phyloP scores from a whole-genome alignment of 192 early-diverging fungal genomes.

The Borealophlyctis nickersoniae region DNA sequence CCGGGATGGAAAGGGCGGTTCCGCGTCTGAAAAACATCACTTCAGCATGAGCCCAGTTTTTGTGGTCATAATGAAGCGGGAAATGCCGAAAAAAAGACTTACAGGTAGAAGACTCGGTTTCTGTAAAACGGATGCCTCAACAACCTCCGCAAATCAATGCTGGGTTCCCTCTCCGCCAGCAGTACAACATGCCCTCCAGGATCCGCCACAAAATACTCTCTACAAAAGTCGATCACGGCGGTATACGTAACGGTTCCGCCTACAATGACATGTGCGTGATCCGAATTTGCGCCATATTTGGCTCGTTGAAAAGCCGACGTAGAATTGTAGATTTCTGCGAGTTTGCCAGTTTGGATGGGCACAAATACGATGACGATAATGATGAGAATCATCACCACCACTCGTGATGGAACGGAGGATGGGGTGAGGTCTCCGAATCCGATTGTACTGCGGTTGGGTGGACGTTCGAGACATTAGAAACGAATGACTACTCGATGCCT shows the following conservation, averaged over 20 bases:
- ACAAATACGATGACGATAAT: constrained; percentile 51
- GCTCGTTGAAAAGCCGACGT: constrained; percentile 46
- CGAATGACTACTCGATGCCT: not conserved
- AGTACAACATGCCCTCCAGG: constrained; percentile 39
- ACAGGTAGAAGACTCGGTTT: constrained; percentile 38
- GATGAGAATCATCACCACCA: constrained; percentile 54
- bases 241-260: constrained; percentile 37
- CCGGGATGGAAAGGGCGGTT: constrained; percentile 27
- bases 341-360: constrained; percentile 45
- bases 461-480: not conserved
- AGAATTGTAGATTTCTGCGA: constrained; percentile 49
- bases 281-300: constrained; percentile 20
- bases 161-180: constrained; percentile 33
- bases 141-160: constrained; percentile 33
- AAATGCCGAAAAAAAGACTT: no score
- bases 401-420: constrained; percentile 39
- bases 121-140: constrained; percentile 49
- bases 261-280: constrained; percentile 44
- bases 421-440: constrained; percentile 57
- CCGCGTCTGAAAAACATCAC: no score
- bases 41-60: no score
- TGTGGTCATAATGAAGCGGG: no score
- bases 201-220: constrained; percentile 47
- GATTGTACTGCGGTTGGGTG: constrained; percentile 37
- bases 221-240: constrained; percentile 46